phyloP scores from a whole-genome alignment of 2,329 filamentous ascomycete genomes.

The Cladosporium phlei region DNA sequence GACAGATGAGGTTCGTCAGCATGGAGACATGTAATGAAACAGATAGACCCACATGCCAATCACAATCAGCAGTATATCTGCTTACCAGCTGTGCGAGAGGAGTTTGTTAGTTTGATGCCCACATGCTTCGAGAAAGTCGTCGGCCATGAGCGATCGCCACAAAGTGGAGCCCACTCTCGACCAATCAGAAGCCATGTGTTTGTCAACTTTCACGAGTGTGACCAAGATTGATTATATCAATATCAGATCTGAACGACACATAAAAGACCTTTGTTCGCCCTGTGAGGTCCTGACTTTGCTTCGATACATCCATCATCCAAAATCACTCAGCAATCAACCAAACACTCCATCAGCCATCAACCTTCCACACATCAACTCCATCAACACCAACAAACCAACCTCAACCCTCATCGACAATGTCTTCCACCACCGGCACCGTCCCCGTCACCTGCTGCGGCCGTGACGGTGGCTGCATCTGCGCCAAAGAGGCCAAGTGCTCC shows the following conservation, averaged over 20 bases:
- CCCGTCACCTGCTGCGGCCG: conserved; percentile 58
- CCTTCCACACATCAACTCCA: not conserved
- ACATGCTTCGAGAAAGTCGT: conserved; percentile 4
- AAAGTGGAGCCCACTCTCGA: not conserved
- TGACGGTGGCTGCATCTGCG: conserved; percentile 38
- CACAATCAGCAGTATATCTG: too few species aligned
- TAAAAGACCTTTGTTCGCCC: conserved; percentile 4
- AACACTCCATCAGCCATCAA: not conserved
- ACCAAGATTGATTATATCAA: conserved; percentile 13
- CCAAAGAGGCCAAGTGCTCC: conserved; percentile 64
- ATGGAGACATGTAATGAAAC: too few species aligned
- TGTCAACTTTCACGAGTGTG: not conserved
- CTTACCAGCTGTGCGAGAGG: too few species aligned
- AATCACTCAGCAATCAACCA: too few species aligned
- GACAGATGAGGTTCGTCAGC: too few species aligned
- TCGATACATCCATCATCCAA: not conserved
- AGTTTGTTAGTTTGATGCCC: too few species aligned
- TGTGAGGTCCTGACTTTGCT: not conserved
- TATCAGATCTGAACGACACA: conserved; percentile 11
- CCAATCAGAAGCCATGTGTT: conserved; percentile 7
- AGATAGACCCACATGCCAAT: too few species aligned
- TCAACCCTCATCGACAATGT: conserved; percentile 29
- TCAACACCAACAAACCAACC: conserved; percentile 6
- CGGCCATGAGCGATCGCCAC: conserved; percentile 3
- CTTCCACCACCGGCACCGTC: conserved; percentile 36